Evolutionary conservation across 371 early-diverging fungal genomes (phyloP), one percentile per base, ranked within the genome.

Genomic region (Globomyces sp.): DNA sequence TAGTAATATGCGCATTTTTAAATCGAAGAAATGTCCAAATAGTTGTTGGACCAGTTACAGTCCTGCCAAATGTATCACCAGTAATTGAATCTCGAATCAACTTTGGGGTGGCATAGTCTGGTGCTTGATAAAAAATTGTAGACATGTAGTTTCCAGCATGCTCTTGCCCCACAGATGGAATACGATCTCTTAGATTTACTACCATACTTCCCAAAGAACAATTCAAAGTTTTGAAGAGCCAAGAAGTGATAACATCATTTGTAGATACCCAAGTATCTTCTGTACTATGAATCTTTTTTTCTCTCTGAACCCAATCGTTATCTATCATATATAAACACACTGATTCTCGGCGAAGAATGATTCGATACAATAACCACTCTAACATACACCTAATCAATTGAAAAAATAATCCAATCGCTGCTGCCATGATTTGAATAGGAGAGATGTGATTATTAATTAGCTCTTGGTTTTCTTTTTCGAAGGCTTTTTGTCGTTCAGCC

Each of bases 71-170:
- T 24, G 24, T 24, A 24, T 24, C 24, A 24, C 24, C 24, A 24
- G 24, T 24, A 24, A 24, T 24, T 24, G 24, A 24, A 24, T 24
- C 24, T 24, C 24, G 24, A 24, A 24, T 24, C 24, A 24, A 24
- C 24, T 24, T 24, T 24, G 24, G 24, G 24, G 24, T 24, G 24
- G 24, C 24, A 24, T 24, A 24, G 24, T 24, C 24, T 24, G 24
- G 24, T 24, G 24, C 24, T 24, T 24, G 24, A 24, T 24, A 24
- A 24, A 24, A 24, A 0, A 24, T 24, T 24, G 24, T 24, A 24
- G 24, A 24, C 24, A 24, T 24, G 24, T 60, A 60, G 61, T 60
- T 60, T 6, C 61, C 61, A 44, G 61, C 61, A 60, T 60, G 36
- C 6, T 9, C 37, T 4, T 60, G 44, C 10, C 44, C 44, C 6